Conservation (phyloP, 2,329 filamentous ascomycete species). For the Exserohilum turcica region DNA sequence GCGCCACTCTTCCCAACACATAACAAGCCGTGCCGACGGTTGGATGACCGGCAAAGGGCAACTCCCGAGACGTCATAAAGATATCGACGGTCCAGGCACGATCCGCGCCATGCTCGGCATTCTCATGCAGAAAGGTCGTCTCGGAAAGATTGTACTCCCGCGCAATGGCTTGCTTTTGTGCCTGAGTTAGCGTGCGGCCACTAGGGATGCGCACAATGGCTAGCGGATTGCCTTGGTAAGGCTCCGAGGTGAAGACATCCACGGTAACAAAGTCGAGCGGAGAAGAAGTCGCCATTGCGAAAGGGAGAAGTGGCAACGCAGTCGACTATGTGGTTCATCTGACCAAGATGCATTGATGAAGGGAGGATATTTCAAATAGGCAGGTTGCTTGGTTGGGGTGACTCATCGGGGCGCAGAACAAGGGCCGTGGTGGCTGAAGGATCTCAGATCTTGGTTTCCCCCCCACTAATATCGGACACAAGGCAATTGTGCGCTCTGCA, state of each 20-base stretch:
- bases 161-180: slow-evolving; percentile 60
- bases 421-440: neutral
- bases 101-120: slow-evolving; percentile 19
- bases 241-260: slow-evolving; percentile 57
- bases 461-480: neutral
- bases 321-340: neutral
- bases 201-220: slow-evolving; percentile 59
- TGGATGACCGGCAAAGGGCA: slow-evolving; percentile 64
- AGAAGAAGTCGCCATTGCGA: slow-evolving; percentile 21
- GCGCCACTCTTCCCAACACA: slow-evolving; percentile 45
- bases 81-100: slow-evolving; percentile 58
- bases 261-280: slow-evolving; percentile 47
- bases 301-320: neutral
- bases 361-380: neutral
- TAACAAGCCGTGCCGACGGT: slow-evolving; percentile 62
- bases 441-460: neutral
- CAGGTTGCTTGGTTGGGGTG: slow-evolving; percentile 3
- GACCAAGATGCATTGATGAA: neutral
- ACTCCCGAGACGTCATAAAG: slow-evolving; percentile 57
- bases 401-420: slow-evolving; percentile 11
- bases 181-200: slow-evolving; percentile 48
- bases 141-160: slow-evolving; percentile 64
- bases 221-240: slow-evolving; percentile 60
- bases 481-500: neutral
- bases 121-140: slow-evolving; percentile 59